A percentile compares a stretch with the other conserved stretches of the same genome.
These are phyloP conservation scores for Ecytonucleospora hepatopenaei DNA, from an alignment of 371 early-diverging fungal genomes.

Conservation along the genomic window DNA sequence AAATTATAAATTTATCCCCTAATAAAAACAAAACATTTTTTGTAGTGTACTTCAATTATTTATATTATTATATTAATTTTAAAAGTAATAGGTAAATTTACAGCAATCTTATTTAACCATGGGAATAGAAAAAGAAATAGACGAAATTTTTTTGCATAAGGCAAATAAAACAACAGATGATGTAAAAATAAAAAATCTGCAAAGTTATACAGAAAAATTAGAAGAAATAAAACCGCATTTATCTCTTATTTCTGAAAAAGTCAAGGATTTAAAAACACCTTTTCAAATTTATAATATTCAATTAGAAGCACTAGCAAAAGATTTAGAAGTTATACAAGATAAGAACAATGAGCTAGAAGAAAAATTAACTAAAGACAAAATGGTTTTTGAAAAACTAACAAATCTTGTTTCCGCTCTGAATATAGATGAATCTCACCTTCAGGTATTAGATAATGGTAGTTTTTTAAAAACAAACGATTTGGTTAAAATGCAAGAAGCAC, in stretches of 20 bases:
- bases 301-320: slow-evolving; percentile 28
- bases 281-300: slow-evolving; percentile 35
- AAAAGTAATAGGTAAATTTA: background rate
- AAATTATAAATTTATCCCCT: no score
- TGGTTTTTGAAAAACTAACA: slow-evolving; percentile 30
- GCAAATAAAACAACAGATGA: background rate
- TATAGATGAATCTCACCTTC: slow-evolving; percentile 35
- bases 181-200: slow-evolving; percentile 19
- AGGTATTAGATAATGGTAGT: slow-evolving; percentile 26
- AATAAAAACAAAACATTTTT: no score
- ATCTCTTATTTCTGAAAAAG: slow-evolving; percentile 11
- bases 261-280: slow-evolving; percentile 4
- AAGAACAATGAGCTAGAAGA: slow-evolving; percentile 39
- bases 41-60: no score
- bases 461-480: slow-evolving; percentile 29
- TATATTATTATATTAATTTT: no score
- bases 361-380: slow-evolving; percentile 21
- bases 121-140: slow-evolving; percentile 35
- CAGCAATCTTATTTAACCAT: slow-evolving; percentile 10
- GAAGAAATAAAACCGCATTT: slow-evolving; percentile 15
- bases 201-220: slow-evolving; percentile 7
- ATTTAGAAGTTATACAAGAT: slow-evolving; percentile 32
- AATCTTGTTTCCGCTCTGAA: slow-evolving; percentile 19
- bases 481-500: slow-evolving; percentile 28
- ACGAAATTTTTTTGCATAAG: slow-evolving; percentile 26